Base-by-base conservation (phyloP, 768 basidiomycete species). In the Rhodotorula babjevae region DNA sequence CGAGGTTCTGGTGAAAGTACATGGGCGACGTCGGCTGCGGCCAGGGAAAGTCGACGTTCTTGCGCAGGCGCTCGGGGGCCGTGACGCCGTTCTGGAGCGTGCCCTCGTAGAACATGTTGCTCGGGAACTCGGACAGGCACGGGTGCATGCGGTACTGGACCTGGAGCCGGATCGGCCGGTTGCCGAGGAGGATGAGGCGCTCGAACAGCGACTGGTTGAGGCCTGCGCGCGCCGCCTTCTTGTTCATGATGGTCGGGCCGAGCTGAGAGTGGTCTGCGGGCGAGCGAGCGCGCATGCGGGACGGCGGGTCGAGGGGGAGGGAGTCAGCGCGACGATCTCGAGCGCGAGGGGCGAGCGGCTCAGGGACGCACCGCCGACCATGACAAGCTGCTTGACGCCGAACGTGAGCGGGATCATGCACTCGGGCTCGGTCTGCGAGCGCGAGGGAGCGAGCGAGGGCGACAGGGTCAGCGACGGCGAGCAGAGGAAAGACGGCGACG, bases 91-190 rank as follows among this genome's bases (percentile, higher is more conserved):
- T 99, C 82, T 99, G 96, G 40, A 99, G 82, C 0, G 95, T 95
- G 33, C 96, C 96, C 80, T 99, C 96, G 81, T 99, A 99, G 84
- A 99, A 98, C 96, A 99, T 99, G 82, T 99, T 99, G 70, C 93
- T 95, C 5, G 96, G 95, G 84, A 99, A 99, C 82, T 98, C 94
- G 57, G 96, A 98, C 65, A 98, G 85, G 81, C 95, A 98, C 15
- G 96, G 96, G 80, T 99, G 96, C 96, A 99, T 99, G 81, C 96
- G 94, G 80, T 99, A 99, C 82, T 99, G 96, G 42, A 99, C 96
- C 82, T 98, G 95, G 42, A 99, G 87, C 66, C 96, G 93, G 79
- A 99, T 99, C 31, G 96, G 96, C 42, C 93, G 87, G 81, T 99
- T 99, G 46, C 89, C 89, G 69, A 98, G 89, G 58, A 97, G 86